A percentile compares a stretch with the other conserved stretches of the same genome.
Evolutionary conservation across 805 yeast species (phyloP).

Genomic region (Pichia paraexigua): DNA sequence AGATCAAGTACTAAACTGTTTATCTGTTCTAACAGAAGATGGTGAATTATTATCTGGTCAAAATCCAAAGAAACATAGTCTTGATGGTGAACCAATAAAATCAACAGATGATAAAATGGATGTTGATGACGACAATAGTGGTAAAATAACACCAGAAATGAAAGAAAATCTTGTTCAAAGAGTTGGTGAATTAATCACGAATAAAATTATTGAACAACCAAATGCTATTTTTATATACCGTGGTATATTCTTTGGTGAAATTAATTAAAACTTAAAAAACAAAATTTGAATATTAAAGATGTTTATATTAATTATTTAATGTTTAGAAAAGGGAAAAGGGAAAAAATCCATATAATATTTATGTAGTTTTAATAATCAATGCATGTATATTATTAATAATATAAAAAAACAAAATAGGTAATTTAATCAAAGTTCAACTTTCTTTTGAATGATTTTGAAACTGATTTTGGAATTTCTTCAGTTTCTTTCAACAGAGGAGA

Average conservation of each 20-base stretch:
- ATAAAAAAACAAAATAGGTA: neutral
- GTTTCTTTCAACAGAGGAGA: neutral
- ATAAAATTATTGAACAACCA: conserved; percentile 37
- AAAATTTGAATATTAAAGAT: neutral
- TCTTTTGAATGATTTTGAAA: conserved; percentile 13
- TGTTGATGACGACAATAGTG: conserved; percentile 25
- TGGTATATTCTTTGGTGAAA: conserved; percentile 71
- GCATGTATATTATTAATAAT: neutral
- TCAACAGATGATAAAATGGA: conserved; percentile 28
- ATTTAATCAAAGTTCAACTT: conserved; percentile 15
- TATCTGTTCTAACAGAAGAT: conserved; percentile 38
- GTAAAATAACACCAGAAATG: conserved; percentile 13
- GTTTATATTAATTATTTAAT: neutral
- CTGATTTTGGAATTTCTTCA: neutral
- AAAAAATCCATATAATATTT: neutral
- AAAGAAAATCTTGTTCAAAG: conserved; percentile 42
- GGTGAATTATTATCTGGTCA: conserved; percentile 17
- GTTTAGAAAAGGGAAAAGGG: conserved; percentile 2
- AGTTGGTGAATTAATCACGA: conserved; percentile 54
- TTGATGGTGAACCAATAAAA: conserved; percentile 16
- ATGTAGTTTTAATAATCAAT: neutral
- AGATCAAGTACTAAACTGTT: conserved; percentile 49
- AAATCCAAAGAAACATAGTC: conserved; percentile 9
- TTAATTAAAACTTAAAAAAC: neutral
- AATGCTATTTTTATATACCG: conserved; percentile 45